phyloP scores from a whole-genome alignment of 2,329 filamentous ascomycete species.

The Coniochaeta ligniaria region DNA sequence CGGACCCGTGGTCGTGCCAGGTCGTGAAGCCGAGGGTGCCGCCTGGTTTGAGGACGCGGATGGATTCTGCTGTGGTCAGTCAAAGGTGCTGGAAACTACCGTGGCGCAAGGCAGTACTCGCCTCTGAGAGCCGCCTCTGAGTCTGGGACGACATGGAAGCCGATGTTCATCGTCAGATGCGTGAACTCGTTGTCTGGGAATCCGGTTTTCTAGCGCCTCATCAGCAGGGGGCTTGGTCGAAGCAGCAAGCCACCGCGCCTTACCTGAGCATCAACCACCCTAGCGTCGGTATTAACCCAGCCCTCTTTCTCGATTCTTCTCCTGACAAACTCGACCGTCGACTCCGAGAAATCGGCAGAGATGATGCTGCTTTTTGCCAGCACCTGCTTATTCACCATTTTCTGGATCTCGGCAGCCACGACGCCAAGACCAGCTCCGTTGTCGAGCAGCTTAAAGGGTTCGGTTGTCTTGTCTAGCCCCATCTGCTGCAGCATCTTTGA shows the following conservation, averaged over 20 bases:
- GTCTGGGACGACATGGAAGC: slow-evolving; percentile 18
- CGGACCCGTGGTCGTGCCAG: slow-evolving; percentile 21
- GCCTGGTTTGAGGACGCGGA: slow-evolving; percentile 51
- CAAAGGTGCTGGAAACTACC: not conserved
- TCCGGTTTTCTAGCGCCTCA: slow-evolving; percentile 11
- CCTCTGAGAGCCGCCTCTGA: slow-evolving; percentile 18
- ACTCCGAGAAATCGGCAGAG: slow-evolving; percentile 39
- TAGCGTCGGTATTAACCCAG: slow-evolving; percentile 38
- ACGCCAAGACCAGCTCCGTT: slow-evolving; percentile 46
- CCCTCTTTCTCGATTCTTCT: slow-evolving; percentile 28
- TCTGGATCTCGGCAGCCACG: slow-evolving; percentile 36
- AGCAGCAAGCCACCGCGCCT: not conserved
- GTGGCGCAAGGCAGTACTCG: not conserved
- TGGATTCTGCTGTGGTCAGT: slow-evolving; percentile 34
- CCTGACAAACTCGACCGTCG: slow-evolving; percentile 32
- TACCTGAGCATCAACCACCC: slow-evolving; percentile 39
- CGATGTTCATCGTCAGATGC: slow-evolving; percentile 17
- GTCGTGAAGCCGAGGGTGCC: slow-evolving; percentile 50
- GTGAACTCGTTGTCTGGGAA: slow-evolving; percentile 10
- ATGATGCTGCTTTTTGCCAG: slow-evolving; percentile 36
- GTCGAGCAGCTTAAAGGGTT: slow-evolving; percentile 37
- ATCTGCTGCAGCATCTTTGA: slow-evolving; percentile 21
- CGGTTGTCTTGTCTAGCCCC: slow-evolving; percentile 14
- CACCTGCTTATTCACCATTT: slow-evolving; percentile 25
- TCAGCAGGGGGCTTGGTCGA: not conserved